Conservation (phyloP, 495 filamentous ascomycete genomes). For the Darksidea phi region DNA sequence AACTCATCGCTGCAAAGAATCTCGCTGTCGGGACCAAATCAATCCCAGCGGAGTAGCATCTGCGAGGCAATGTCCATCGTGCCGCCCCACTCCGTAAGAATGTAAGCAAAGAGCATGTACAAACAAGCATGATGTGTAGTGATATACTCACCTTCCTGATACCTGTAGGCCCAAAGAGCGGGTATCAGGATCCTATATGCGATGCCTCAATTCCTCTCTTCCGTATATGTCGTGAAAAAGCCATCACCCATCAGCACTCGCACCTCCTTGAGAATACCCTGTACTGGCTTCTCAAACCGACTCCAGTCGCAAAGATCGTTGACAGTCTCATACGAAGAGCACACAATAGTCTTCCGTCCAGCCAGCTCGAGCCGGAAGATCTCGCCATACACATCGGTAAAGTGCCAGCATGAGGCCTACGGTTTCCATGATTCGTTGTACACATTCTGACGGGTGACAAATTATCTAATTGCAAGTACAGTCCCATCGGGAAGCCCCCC, state of each 20-base stretch:
- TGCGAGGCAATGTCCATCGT: constrained; percentile 72
- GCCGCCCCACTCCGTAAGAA: constrained; percentile 60
- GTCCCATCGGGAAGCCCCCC: no score
- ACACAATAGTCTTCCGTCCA: constrained; percentile 39
- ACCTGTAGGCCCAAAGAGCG: constrained; percentile 64
- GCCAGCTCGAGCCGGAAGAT: constrained; percentile 64
- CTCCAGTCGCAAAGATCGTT: constrained; percentile 67
- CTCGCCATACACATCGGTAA: constrained; percentile 64
- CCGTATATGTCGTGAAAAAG: constrained; percentile 63
- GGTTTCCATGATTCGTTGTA: no score
- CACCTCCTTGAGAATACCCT: constrained; percentile 52
- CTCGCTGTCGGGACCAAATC: constrained; percentile 55
- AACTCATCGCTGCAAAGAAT: constrained; percentile 67
- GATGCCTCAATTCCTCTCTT: constrained; percentile 63
- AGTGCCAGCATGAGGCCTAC: constrained; percentile 49
- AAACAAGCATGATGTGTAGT: no score
- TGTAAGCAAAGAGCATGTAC: not conserved
- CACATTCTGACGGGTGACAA: no score
- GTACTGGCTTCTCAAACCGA: constrained; percentile 59
- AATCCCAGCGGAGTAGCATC: constrained; percentile 69
- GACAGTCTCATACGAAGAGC: constrained; percentile 55
- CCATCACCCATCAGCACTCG: constrained; percentile 63
- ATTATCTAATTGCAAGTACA: no score
- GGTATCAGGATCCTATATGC: constrained; percentile 67
- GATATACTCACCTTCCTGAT: no score